These are phyloP conservation scores for Acanthamoeba castellanii DNA, from an alignment of 208 protist genomes.

Conservation along the genomic window DNA sequence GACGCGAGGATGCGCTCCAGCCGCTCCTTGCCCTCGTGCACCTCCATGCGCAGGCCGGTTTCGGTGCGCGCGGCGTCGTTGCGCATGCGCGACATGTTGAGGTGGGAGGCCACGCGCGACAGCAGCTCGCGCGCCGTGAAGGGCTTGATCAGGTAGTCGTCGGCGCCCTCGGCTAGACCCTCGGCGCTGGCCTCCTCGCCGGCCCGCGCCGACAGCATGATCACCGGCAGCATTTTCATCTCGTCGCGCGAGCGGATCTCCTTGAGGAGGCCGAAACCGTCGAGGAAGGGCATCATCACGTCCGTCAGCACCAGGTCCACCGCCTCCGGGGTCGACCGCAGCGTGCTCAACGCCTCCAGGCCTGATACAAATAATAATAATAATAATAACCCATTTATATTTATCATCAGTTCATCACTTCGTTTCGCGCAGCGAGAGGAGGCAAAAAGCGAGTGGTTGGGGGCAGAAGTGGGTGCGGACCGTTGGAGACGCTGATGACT, in stretches of 20 bases:
- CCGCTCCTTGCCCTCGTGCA: conserved; percentile 41
- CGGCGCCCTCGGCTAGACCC: conserved; percentile 66
- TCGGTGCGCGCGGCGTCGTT: neutral
- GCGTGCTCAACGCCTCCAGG: conserved; percentile 41
- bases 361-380: neutral
- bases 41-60: neutral
- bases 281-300: conserved; percentile 79
- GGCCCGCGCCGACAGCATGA: conserved; percentile 76
- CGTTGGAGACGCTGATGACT: conserved; percentile 60
- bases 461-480: neutral
- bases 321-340: neutral
- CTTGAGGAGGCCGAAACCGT: conserved; percentile 71
- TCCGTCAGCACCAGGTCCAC: conserved; percentile 76
- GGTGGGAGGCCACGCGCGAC: conserved; percentile 24
- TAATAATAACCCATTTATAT: too few species aligned
- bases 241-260: neutral
- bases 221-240: conserved; percentile 64
- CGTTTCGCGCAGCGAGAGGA: too few species aligned
- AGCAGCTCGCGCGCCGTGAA: conserved; percentile 75
- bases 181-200: conserved; percentile 71
- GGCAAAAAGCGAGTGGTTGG: too few species aligned
- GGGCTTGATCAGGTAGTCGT: conserved; percentile 79
- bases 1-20: conserved; percentile 36
- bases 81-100: conserved; percentile 14
- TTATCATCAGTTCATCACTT: too few species aligned